Evolutionary conservation across 1,284 basidiomycete species (phyloP).

Genomic region (Heterobasidion occidentale): DNA sequence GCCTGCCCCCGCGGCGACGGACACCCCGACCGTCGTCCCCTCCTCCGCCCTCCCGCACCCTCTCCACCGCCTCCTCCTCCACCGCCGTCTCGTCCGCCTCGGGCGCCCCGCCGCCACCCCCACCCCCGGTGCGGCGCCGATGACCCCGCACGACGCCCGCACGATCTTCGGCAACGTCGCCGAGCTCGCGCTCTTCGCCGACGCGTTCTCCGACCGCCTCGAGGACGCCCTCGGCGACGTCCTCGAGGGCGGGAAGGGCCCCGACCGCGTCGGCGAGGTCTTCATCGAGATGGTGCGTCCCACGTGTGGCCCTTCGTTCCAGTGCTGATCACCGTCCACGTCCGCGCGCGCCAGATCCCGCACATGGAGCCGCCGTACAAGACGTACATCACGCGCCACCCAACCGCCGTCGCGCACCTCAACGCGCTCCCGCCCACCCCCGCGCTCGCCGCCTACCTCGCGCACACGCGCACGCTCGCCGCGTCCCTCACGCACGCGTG

Average conservation of each 20-base stretch:
- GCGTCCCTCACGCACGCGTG: conserved; percentile 81
- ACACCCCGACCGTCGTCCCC: neutral
- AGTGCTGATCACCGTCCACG: too few relatives aligned
- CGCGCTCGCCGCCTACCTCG: conserved; percentile 57
- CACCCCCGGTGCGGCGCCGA: conserved; percentile 30
- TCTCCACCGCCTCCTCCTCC: neutral
- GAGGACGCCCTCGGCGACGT: conserved; percentile 49
- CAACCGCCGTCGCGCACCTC: conserved; percentile 68
- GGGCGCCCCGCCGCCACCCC: neutral
- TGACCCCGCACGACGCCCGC: conserved; percentile 65
- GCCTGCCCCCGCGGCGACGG: conserved; percentile 21
- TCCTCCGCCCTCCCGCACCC: neutral
- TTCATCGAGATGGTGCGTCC: conserved; percentile 62
- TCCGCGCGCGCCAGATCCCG: conserved; percentile 48
- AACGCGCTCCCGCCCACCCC: conserved; percentile 46
- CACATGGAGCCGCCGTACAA: conserved; percentile 75
- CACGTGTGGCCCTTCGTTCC: conserved; percentile 10
- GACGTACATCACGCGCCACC: conserved; percentile 83
- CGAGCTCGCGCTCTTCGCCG: conserved; percentile 66
- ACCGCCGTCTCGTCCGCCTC: neutral
- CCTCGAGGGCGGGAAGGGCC: conserved; percentile 45
- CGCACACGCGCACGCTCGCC: conserved; percentile 61
- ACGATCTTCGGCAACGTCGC: conserved; percentile 78
- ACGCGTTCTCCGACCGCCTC: conserved; percentile 53
- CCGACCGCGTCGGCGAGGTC: conserved; percentile 71